Evolutionary conservation across 2,329 filamentous ascomycete genomes (phyloP).

Genomic region (Verticillium zaregamsianum): DNA sequence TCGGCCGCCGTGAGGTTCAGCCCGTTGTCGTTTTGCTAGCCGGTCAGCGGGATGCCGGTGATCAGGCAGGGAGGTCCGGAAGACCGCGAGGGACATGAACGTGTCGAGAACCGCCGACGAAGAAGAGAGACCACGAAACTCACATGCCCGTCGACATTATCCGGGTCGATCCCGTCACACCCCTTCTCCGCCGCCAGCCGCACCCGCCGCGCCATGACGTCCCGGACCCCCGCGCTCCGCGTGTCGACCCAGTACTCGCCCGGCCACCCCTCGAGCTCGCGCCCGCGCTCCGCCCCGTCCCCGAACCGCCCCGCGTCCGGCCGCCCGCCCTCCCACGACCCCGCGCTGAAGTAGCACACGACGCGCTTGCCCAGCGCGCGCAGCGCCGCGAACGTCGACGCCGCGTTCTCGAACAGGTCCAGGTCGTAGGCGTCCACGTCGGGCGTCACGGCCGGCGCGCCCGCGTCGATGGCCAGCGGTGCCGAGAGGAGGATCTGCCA

Average conservation of each 20-base stretch:
- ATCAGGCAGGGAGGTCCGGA: neutral
- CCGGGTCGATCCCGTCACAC: conserved; percentile 66
- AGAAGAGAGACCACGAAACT: conserved; percentile 16
- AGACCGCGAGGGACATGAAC: no score
- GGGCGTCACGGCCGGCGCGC: conserved; percentile 29
- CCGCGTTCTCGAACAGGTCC: conserved; percentile 51
- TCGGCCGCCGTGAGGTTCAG: conserved; percentile 53
- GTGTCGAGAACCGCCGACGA: no score
- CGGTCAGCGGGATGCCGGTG: neutral
- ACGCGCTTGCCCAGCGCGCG: conserved; percentile 54
- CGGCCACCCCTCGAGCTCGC: conserved; percentile 57
- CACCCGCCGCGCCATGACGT: conserved; percentile 61
- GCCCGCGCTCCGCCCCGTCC: conserved; percentile 48
- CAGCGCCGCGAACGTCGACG: conserved; percentile 46
- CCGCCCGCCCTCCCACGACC: conserved; percentile 62
- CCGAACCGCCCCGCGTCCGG: conserved; percentile 54
- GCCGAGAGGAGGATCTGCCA: conserved; percentile 60
- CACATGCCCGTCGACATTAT: conserved; percentile 65
- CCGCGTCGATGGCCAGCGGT: conserved; percentile 33
- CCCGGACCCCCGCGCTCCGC: conserved; percentile 51
- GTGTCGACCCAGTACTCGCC: conserved; percentile 65
- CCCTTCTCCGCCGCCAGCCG: conserved; percentile 57
- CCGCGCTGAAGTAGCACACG: conserved; percentile 73
- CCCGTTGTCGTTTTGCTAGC: conserved; percentile 55
- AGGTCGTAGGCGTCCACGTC: conserved; percentile 48